Evolutionary conservation across 805 yeast genomes (phyloP), one percentile per base, ranked within the genome.

Genomic region (Pichia nakasei): DNA sequence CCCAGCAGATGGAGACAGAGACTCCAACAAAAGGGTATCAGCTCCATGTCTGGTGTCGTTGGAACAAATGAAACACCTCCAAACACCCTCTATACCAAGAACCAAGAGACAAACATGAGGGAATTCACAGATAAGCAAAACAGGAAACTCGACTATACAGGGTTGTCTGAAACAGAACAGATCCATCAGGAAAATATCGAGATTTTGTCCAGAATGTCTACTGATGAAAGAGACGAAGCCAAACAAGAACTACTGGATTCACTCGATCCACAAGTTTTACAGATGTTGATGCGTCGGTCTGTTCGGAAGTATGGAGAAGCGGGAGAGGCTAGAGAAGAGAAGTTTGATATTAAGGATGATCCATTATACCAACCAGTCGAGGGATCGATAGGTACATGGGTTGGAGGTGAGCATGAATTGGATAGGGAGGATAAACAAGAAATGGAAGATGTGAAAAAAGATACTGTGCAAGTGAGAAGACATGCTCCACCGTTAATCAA

Each of bases 161-260:
- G 60, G 15, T 47, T 73, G 39, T 64, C 81, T 0, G 94, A 85
- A 52, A 76, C 82, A 0, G 89, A 83, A 50, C 72, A 76, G 56
- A 85, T 88, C 20, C 91, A 86, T 58, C 58, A 73, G 44, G 95
- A 88, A 55, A 89, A 87, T 59, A 60, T 84, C 48, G 75, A 78
- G 33, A 67, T 70, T 35, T 58, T 89, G 44, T 65, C 76, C 32
- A 59, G 63, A 13, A 81, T 88, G 89, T 66, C 81, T 2, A 70
- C 68, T 2, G 81, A 75, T 17, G 87, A 88, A 55, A 72, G 85
- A 31, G 66, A 70, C 29, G 61, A 67, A 38, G 91, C 85, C 51
- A 71, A 76, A 49, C 73, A 75, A 49, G 95, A 86, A 53, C 61
- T 89, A 31, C 50, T 85, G 42, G 70, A 69, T n/a, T 68, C 72